Evolutionary conservation across 2,329 filamentous ascomycete genomes (phyloP).

Genomic region (Thermoascus crustaceus): DNA sequence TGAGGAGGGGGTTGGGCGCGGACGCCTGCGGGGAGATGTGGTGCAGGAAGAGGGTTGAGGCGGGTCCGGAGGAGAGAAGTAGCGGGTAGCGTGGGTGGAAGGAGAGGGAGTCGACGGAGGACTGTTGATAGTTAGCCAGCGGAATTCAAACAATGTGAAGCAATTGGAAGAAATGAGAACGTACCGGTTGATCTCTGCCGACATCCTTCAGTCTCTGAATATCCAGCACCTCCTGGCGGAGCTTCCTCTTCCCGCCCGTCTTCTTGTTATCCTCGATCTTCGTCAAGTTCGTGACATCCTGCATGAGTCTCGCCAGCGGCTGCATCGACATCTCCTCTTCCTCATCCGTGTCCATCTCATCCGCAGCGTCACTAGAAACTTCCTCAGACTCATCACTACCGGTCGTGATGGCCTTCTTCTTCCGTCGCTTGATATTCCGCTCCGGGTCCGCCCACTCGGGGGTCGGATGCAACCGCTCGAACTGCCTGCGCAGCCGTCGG

Average conservation of each 20-base stretch:
- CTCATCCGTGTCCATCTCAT: conserved; percentile 49
- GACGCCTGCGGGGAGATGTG: conserved; percentile 72
- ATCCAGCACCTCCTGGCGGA: conserved; percentile 80
- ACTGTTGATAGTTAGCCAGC: conserved; percentile 28
- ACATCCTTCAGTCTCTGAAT: conserved; percentile 87
- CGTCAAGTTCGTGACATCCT: conserved; percentile 62
- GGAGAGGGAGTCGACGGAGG: conserved; percentile 70
- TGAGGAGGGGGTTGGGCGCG: conserved; percentile 79
- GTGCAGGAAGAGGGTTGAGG: conserved; percentile 79
- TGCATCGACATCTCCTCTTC: conserved; percentile 58
- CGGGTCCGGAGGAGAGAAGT: conserved; percentile 78
- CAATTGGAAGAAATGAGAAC: conserved; percentile 13
- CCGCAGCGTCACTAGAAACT: conserved; percentile 41
- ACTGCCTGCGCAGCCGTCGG: conserved; percentile 70
- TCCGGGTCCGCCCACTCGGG: conserved; percentile 54
- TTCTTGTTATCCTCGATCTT: conserved; percentile 40
- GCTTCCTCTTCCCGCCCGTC: conserved; percentile 54
- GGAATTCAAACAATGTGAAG: not conserved
- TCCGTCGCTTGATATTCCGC: conserved; percentile 41
- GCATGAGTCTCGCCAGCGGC: conserved; percentile 71
- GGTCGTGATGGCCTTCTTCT: conserved; percentile 15
- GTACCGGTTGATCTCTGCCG: conserved; percentile 61
- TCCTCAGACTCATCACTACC: conserved; percentile 22
- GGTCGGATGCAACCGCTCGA: conserved; percentile 50
- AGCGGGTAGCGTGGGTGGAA: conserved; percentile 89